Percentiles rank a stretch among this genome's conserved stretches.
Conservation (phyloP, 2,329 filamentous ascomycete species). For the Ceratocystis harringtonii region DNA sequence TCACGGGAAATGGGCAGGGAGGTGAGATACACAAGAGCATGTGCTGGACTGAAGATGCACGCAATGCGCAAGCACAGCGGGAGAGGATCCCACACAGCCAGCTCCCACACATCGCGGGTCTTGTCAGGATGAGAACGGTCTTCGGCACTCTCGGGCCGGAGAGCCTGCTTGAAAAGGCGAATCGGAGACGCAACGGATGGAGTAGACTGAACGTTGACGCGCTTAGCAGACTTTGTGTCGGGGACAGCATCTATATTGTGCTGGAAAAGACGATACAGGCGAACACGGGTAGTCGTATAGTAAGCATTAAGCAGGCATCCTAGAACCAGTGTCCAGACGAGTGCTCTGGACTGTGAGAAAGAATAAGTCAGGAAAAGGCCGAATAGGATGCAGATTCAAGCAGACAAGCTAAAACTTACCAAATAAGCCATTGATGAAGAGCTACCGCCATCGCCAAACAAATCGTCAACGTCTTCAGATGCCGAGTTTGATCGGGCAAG, state of each 20-base stretch:
- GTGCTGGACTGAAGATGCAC: slow-evolving; percentile 82
- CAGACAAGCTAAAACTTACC: slow-evolving; percentile 33
- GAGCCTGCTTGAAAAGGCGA: slow-evolving; percentile 52
- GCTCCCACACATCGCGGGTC: slow-evolving; percentile 81
- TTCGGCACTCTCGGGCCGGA: slow-evolving; percentile 58
- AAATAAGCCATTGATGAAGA: slow-evolving; percentile 48
- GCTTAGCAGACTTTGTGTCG: slow-evolving; percentile 69
- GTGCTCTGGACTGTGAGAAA: slow-evolving; percentile 25
- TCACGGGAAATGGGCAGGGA: slow-evolving; percentile 64
- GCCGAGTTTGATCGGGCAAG: slow-evolving; percentile 64
- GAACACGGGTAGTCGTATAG: slow-evolving; percentile 67
- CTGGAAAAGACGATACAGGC: slow-evolving; percentile 85
- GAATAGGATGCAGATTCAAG: slow-evolving; percentile 12
- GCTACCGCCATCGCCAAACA: slow-evolving; percentile 61
- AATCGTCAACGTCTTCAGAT: slow-evolving; percentile 51
- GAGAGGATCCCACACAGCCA: slow-evolving; percentile 84
- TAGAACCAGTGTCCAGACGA: slow-evolving; percentile 53
- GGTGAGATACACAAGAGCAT: slow-evolving; percentile 79
- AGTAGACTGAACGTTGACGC: slow-evolving; percentile 77
- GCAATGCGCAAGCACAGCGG: slow-evolving; percentile 70
- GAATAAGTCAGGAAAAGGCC: not conserved
- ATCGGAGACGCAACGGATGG: slow-evolving; percentile 66
- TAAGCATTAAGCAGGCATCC: slow-evolving; percentile 62
- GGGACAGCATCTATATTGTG: slow-evolving; percentile 61
- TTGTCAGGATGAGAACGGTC: slow-evolving; percentile 72